A percentile compares a stretch with the other conserved stretches of the same genome.
phyloP scores from a whole-genome alignment of 1,284 basidiomycete species.

The Trametes pubescens region DNA sequence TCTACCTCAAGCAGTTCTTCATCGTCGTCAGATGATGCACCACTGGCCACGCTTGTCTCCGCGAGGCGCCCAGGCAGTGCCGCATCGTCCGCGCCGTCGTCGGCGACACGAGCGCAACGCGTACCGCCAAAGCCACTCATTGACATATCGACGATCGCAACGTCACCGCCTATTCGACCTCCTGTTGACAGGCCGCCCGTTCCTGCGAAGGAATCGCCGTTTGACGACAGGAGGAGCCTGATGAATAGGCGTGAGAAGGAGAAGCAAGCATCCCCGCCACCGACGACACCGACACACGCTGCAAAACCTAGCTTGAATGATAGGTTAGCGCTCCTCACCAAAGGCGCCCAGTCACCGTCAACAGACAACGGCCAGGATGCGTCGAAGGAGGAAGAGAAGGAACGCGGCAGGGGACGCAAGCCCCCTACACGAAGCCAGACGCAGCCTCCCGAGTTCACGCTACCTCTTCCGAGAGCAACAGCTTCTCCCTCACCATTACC shows the following conservation, averaged over 20 bases:
- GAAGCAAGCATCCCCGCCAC: slow-evolving; percentile 19
- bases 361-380: slow-evolving; percentile 17
- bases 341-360: slow-evolving; percentile 31
- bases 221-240: slow-evolving; percentile 21
- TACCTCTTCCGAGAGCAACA: slow-evolving; percentile 9
- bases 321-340: slow-evolving; percentile 40
- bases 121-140: slow-evolving; percentile 56
- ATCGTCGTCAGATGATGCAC: slow-evolving; percentile 47
- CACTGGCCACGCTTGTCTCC: slow-evolving; percentile 49
- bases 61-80: slow-evolving; percentile 55
- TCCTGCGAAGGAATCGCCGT: slow-evolving; percentile 30
- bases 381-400: slow-evolving; percentile 16
- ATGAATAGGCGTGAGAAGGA: slow-evolving; percentile 23
- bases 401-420: slow-evolving; percentile 26
- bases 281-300: slow-evolving; percentile 19
- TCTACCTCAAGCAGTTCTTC: slow-evolving; percentile 24
- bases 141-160: slow-evolving; percentile 49
- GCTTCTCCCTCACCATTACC: slow-evolving; percentile 30
- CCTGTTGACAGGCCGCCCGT: slow-evolving; percentile 26
- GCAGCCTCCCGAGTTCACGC: slow-evolving; percentile 34
- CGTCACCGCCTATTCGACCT: slow-evolving; percentile 29
- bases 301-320: slow-evolving; percentile 43
- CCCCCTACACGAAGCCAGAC: slow-evolving; percentile 39
- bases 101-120: slow-evolving; percentile 37
- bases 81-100: slow-evolving; percentile 50